Evolutionary conservation across 169 alveolate genomes (phyloP).

Genomic region (Eimeria sp.): DNA sequence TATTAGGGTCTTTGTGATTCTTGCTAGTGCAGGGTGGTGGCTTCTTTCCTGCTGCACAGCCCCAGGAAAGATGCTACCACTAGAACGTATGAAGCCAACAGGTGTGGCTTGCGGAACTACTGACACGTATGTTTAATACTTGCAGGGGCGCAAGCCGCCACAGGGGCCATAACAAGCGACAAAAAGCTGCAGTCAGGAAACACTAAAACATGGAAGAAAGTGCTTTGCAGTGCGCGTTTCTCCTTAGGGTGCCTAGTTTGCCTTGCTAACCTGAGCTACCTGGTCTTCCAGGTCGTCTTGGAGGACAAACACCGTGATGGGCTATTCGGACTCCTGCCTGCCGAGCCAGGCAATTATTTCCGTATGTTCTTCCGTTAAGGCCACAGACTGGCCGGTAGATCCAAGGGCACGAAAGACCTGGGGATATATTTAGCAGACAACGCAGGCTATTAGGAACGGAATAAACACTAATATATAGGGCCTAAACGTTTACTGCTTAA

Average conservation of each 20-base stretch:
- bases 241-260: background rate
- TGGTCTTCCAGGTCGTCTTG: background rate
- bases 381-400: constrained; percentile 62
- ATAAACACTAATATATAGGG: background rate
- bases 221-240: background rate
- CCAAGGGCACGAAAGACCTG: constrained; percentile 11
- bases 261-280: background rate
- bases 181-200: background rate
- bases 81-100: no score
- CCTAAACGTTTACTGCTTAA: background rate
- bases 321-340: background rate
- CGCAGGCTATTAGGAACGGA: background rate
- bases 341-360: constrained; percentile 30
- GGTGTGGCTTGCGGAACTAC: background rate
- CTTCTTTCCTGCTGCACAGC: background rate
- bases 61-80: background rate
- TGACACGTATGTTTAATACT: background rate
- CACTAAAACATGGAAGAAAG: background rate
- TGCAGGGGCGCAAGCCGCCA: background rate
- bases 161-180: background rate
- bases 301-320: background rate
- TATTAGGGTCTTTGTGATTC: background rate
- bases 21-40: constrained; percentile 12
- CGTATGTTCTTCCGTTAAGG: constrained; percentile 51
- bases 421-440: background rate